phyloP scores from a whole-genome alignment of 1,284 basidiomycete species.

The Melampsora americana region DNA sequence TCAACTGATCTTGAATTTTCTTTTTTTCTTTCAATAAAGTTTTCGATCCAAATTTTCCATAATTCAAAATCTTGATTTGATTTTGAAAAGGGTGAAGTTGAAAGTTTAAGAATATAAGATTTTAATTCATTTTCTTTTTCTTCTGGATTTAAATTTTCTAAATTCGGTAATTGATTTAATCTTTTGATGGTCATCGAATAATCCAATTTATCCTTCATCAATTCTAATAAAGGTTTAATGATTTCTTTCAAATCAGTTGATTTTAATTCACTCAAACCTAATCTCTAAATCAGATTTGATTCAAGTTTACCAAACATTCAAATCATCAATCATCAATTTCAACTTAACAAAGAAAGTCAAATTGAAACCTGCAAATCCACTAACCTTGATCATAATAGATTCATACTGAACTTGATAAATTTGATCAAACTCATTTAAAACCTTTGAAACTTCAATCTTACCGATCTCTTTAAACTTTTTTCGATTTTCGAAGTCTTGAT shows the following conservation, averaged over 20 bases:
- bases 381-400: background rate
- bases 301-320: no score
- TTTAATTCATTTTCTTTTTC: constrained; percentile 56
- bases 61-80: constrained; percentile 53
- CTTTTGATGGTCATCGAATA: constrained; percentile 76
- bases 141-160: constrained; percentile 48
- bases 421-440: background rate
- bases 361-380: background rate
- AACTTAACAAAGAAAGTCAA: background rate
- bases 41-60: constrained; percentile 67
- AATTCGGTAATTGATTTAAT: constrained; percentile 65
- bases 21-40: constrained; percentile 58
- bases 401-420: background rate
- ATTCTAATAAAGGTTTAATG: constrained; percentile 64
- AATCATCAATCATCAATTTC: background rate
- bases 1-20: constrained; percentile 57
- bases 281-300: constrained; percentile 60
- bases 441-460: background rate
- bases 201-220: constrained; percentile 73
- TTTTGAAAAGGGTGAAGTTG: constrained; percentile 50
- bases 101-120: constrained; percentile 59
- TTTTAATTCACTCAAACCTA: constrained; percentile 65
- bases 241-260: constrained; percentile 64
- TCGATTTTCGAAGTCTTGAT: no score
- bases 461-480: background rate